A percentile compares a stretch with the other conserved stretches of the same genome.
phyloP scores from a whole-genome alignment of 371 early-diverging fungal species.

The Mucor racemosus region DNA sequence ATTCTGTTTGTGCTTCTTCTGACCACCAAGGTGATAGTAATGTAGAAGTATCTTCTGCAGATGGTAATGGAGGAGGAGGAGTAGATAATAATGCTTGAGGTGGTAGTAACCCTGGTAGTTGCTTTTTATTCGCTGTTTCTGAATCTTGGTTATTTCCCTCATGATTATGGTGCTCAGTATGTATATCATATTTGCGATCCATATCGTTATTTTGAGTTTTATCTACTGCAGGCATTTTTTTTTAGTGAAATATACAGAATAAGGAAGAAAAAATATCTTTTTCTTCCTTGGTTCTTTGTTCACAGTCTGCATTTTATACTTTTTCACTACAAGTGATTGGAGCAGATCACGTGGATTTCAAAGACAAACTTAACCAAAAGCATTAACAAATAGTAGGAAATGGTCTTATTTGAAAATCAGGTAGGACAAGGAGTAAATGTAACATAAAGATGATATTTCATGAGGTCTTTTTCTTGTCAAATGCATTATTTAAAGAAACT shows the following conservation, averaged over 20 bases:
- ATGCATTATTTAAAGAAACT: no score
- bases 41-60: slow-evolving; percentile 22
- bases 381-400: not conserved
- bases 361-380: slow-evolving; percentile 1
- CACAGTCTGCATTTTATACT: slow-evolving; percentile 2
- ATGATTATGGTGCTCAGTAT: not conserved
- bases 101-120: slow-evolving; percentile 20
- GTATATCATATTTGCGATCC: not conserved
- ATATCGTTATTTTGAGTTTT: not conserved
- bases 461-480: not conserved
- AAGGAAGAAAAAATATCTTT: no score
- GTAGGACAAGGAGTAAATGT: not conserved
- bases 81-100: slow-evolving; percentile 24
- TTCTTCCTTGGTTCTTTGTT: no score
- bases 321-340: not conserved
- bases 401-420: not conserved
- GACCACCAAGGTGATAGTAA: slow-evolving; percentile 36
- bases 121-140: not conserved
- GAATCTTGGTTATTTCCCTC: not conserved
- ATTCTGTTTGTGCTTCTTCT: slow-evolving; percentile 22
- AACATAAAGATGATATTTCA: not conserved
- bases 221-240: not conserved
- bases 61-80: slow-evolving; percentile 19
- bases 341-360: not conserved
- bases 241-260: not conserved